Base-by-base conservation (phyloP, 208 protist genomes). In the Crithidia mellificae region DNA sequence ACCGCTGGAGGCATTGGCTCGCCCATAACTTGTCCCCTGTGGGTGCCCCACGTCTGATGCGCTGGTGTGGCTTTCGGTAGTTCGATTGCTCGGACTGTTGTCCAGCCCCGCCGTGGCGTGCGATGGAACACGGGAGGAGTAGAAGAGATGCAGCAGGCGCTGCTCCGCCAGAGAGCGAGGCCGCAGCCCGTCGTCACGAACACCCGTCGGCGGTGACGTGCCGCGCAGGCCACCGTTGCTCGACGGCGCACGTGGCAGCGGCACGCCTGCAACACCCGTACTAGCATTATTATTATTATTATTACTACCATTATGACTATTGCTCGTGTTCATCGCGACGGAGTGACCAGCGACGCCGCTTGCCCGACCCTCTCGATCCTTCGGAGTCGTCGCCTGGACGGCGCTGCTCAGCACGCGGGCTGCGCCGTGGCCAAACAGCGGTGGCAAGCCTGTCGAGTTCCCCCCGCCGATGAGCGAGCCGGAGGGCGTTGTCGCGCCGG, bases 401-500 rank as follows among this genome's bases (percentile, higher is more conserved):
- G 15, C 41, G n/a, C 15, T 46, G 41, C 17, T 46, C 41, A 41
- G 12, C 12, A 12, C 6, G 36, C 36, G 9, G 6, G 36, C 36
- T 12, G 36, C 36, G 27, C 15, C 38, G 25, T 52, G 44, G 8
- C 3, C 57, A 9, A 54, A 43, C 14, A 46, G 7, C 30, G 59
- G 46, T 20, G 59, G 46, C 20, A 55, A 12, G 0, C 59, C 46
- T 5, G 34, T 30, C 6, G 59, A 53, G 11, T 12, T 32, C 3
- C 59, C 46, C 1, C 59, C 59, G 29, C 59, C 47, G 1, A 22
- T 15, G 0, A 55, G 15, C 22, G 46, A 65, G 14, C 46, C 34
- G 7, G 46, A 55, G 22, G 44, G 59, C 32, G 59, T 65, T 2
- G 29, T 46, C 14, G n/a, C 27, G 5, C 57, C 57, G 0, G 57